phyloP scores from a whole-genome alignment of 2,329 filamentous ascomycete genomes.

The Elsinoe ampelina region DNA sequence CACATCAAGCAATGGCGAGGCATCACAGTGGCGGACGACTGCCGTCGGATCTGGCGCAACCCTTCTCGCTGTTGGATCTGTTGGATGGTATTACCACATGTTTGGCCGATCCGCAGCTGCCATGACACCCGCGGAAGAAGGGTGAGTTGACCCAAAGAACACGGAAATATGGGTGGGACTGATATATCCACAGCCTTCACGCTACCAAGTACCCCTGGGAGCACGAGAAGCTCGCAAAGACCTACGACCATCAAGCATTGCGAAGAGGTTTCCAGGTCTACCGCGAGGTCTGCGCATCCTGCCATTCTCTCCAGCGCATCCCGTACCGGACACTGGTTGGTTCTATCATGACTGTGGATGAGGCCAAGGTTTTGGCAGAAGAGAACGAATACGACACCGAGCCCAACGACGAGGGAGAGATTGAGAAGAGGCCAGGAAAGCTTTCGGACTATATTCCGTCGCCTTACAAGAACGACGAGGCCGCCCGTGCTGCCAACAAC shows the following conservation, averaged over 20 bases:
- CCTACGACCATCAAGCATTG: slow-evolving; percentile 94
- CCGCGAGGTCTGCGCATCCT: slow-evolving; percentile 93
- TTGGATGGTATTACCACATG: slow-evolving; percentile 95
- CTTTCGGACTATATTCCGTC: slow-evolving; percentile 91
- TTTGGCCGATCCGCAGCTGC: slow-evolving; percentile 84
- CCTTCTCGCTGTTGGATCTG: slow-evolving; percentile 74
- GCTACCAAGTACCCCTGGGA: slow-evolving; percentile 91
- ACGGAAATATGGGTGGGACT: neutral
- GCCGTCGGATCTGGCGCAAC: slow-evolving; percentile 80
- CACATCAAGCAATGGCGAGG: slow-evolving; percentile 58
- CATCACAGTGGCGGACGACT: slow-evolving; percentile 72
- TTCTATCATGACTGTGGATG: slow-evolving; percentile 85
- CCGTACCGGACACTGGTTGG: slow-evolving; percentile 91
- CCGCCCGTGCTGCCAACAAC: slow-evolving; percentile 94
- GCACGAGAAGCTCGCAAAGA: slow-evolving; percentile 84
- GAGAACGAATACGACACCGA: slow-evolving; percentile 98
- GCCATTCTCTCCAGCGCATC: slow-evolving; percentile 91
- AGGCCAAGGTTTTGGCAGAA: slow-evolving; percentile 94
- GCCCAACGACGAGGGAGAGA: slow-evolving; percentile 95
- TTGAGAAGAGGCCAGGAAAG: slow-evolving; percentile 97
- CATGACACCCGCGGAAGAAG: slow-evolving; percentile 91
- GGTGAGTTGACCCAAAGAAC: slow-evolving; percentile 56
- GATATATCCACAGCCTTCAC: slow-evolving; percentile 61
- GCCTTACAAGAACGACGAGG: slow-evolving; percentile 99
- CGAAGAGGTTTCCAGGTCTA: slow-evolving; percentile 99